phyloP scores from a whole-genome alignment of 495 filamentous ascomycete species.

The Cairneyella variabilis region DNA sequence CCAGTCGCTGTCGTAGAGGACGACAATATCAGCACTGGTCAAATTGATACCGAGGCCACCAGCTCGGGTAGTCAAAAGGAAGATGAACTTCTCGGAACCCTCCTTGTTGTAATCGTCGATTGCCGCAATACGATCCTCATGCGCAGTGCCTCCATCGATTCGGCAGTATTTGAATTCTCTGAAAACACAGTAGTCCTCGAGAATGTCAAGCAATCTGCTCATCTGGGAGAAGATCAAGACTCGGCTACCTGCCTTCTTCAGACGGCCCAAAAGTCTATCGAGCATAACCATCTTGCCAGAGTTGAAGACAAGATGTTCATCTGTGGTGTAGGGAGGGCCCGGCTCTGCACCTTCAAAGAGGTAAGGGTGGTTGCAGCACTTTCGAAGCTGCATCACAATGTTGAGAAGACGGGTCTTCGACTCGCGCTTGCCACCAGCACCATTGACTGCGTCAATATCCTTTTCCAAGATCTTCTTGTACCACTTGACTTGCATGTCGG shows the following conservation, averaged over 20 bases:
- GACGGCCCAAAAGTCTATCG: constrained; percentile 81
- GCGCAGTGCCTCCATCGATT: constrained; percentile 95
- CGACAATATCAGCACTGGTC: constrained; percentile 91
- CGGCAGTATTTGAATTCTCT: constrained; percentile 92
- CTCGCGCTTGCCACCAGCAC: constrained; percentile 91
- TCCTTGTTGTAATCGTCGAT: constrained; percentile 99
- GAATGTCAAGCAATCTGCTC: constrained; percentile 93
- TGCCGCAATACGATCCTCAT: constrained; percentile 94
- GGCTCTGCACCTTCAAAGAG: constrained; percentile 98
- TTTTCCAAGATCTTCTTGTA: constrained; percentile 99
- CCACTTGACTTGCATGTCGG: constrained; percentile 99
- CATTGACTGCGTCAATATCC: constrained; percentile 98
- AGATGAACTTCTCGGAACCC: constrained; percentile 94
- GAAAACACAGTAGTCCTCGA: constrained; percentile 98
- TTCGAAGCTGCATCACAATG: constrained; percentile 99
- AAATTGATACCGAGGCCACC: constrained; percentile 98
- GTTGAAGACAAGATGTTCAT: constrained; percentile 92
- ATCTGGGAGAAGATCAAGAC: constrained; percentile 99
- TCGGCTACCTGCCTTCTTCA: constrained; percentile 82
- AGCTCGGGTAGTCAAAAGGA: constrained; percentile 94
- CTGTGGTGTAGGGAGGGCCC: constrained; percentile 95
- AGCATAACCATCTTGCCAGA: constrained; percentile 97
- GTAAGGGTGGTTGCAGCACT: constrained; percentile 99
- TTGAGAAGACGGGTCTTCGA: constrained; percentile 99
- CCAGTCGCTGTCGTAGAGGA: constrained; percentile 99